Conservation (phyloP, 2,329 filamentous ascomycete species). For the Aspergillus sp. region DNA sequence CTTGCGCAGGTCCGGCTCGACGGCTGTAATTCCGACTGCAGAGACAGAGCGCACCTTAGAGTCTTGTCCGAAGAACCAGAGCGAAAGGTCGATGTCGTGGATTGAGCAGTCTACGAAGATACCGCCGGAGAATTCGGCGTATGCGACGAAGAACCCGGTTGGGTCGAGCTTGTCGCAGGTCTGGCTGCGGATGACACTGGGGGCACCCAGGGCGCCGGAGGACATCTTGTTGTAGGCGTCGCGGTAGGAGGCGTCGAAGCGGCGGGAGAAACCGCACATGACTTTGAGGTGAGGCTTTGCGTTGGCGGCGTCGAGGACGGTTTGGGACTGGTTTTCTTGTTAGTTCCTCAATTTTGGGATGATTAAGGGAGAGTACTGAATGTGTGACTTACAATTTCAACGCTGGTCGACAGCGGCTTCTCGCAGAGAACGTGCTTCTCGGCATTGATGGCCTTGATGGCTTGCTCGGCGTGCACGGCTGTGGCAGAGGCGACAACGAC, state of each 20-base stretch:
- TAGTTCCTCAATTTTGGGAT: background rate
- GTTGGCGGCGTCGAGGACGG: constrained; percentile 58
- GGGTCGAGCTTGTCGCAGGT: constrained; percentile 68
- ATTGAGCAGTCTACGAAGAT: constrained; percentile 72
- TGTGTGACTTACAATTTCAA: constrained; percentile 52
- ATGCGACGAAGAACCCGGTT: constrained; percentile 66
- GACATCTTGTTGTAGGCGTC: constrained; percentile 57
- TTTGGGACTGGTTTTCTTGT: constrained; percentile 44
- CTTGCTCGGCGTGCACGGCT: constrained; percentile 57
- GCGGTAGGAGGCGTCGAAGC: constrained; percentile 67
- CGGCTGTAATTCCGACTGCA: constrained; percentile 59
- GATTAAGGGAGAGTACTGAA: background rate
- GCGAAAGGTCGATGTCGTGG: constrained; percentile 67
- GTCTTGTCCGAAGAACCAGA: constrained; percentile 63
- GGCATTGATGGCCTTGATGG: constrained; percentile 57
- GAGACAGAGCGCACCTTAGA: constrained; percentile 56
- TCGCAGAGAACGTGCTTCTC: constrained; percentile 60
- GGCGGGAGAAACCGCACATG: constrained; percentile 65
- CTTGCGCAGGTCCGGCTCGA: constrained; percentile 58
- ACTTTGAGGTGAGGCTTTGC: constrained; percentile 62
- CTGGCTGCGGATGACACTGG: constrained; percentile 63
- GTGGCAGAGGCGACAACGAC: constrained; percentile 58
- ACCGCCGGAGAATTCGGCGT: constrained; percentile 64
- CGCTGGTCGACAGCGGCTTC: constrained; percentile 54
- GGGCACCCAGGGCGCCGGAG: constrained; percentile 58